Conservation (phyloP, 768 basidiomycete genomes). For the Baorangia bicolor region DNA sequence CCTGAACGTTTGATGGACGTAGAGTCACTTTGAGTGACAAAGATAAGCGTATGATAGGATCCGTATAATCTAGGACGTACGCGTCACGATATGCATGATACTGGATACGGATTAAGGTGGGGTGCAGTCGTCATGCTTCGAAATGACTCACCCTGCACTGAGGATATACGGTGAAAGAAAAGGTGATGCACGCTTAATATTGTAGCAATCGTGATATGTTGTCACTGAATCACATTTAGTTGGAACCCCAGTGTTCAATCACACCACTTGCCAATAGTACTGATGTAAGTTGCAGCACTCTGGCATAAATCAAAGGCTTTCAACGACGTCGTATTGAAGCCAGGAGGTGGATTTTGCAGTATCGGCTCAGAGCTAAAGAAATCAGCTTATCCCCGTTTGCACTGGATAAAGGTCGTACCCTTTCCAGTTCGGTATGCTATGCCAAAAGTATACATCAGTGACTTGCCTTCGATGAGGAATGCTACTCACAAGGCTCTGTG, state of each 20-base stretch:
- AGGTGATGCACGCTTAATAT: conserved; percentile 58
- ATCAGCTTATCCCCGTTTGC: not conserved
- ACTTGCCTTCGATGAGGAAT: not conserved
- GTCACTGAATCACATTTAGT: conserved; percentile 39
- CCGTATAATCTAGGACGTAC: conserved; percentile 39
- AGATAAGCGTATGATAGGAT: conserved; percentile 7
- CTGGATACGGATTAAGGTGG: conserved; percentile 35
- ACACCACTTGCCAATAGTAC: conserved; percentile 53
- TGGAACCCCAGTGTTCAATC: not conserved
- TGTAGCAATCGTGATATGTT: conserved; percentile 58
- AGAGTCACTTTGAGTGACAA: conserved; percentile 53
- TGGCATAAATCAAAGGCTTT: conserved; percentile 78
- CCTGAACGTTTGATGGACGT: conserved; percentile 69
- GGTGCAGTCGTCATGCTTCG: not conserved
- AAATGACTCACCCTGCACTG: conserved; percentile 59
- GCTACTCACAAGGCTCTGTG: conserved; percentile 75
- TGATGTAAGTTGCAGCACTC: conserved; percentile 69
- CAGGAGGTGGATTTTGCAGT: conserved; percentile 39
- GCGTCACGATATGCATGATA: conserved; percentile 76
- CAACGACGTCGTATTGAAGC: conserved; percentile 45
- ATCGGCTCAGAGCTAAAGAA: conserved; percentile 41
- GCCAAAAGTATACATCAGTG: conserved; percentile 10
- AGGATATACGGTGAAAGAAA: conserved; percentile 71
- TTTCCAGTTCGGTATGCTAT: conserved; percentile 72
- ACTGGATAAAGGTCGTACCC: conserved; percentile 39